Base-by-base conservation (phyloP, 768 basidiomycete genomes). In the Lentinula raphanica region DNA sequence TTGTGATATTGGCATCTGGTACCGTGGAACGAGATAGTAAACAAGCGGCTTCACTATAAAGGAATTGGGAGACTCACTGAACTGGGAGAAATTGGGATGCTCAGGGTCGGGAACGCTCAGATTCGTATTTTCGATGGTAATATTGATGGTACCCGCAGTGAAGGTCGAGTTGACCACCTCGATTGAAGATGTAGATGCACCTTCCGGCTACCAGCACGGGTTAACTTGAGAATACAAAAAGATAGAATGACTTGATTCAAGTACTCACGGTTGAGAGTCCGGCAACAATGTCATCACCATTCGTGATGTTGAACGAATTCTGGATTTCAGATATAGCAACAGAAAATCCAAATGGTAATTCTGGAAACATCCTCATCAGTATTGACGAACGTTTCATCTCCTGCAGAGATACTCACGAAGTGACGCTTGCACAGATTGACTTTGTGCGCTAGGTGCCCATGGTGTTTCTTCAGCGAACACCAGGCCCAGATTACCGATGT, bases 281-380 rank as follows among this genome's bases (percentile, higher is more conserved):
- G 19, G 84, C 86, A 2, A 88, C 80, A 25, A 72, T 68, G 6
- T 67, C 69, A 27, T 78, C 78, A 61, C 83, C 78, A 63, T 75
- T 78, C 23, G 80, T 72, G 61, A 90, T 83, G 23, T 78, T 80
- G 64, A 90, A 88, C 31, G 76, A 70, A 63, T 90, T 90, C 65
- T 80, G 72, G 31, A 90, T 88, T 59, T 86, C 68, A 28, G 74
- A 77, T 53, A 90, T 81, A 1, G 72, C 71, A 17, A 88, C 7
- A 27, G 71, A 71, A 68, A 90, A 90, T 9, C 88, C 88, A 60
- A 90, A 90, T 31, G 88, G 88, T 36, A 90, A 70, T 61, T 79
- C 86, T 87, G 59, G 38, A 8, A 6, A 28, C 4, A 11, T 19
- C 13, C 5, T 49, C n/a, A 50, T 48, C 56, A 56, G 17, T 29